Evolutionary conservation across 331 rosid species (phyloP).

Genomic region (Phaseolus coccineus): DNA sequence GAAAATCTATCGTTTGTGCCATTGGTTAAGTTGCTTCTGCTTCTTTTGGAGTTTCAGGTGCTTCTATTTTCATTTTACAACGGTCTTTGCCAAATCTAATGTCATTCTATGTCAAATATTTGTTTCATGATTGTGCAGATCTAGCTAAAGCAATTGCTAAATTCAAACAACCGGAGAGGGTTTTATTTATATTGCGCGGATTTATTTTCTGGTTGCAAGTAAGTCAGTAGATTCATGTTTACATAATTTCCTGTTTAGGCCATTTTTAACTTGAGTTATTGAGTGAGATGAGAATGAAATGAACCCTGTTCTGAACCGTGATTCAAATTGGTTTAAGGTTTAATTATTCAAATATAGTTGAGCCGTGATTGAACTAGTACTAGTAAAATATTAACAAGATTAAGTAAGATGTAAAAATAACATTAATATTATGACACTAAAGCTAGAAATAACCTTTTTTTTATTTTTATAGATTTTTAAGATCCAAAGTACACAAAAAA

Average conservation of each 20-base stretch:
- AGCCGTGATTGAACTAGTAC: background rate
- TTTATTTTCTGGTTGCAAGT: slow-evolving; percentile 81
- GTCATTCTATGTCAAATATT: slow-evolving; percentile 3
- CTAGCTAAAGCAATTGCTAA: slow-evolving; percentile 48
- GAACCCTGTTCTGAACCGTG: background rate
- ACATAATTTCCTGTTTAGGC: slow-evolving; percentile 25
- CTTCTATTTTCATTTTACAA: slow-evolving; percentile 21
- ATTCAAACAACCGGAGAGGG: slow-evolving; percentile 48
- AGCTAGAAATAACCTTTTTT: background rate
- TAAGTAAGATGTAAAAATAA: no score
- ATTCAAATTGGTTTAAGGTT: background rate
- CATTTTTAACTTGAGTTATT: slow-evolving; percentile 23
- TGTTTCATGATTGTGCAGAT: slow-evolving; percentile 57
- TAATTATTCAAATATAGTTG: background rate
- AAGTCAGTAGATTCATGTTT: slow-evolving; percentile 40
- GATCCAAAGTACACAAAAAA: no score
- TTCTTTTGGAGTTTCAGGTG: slow-evolving; percentile 17
- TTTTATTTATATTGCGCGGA: slow-evolving; percentile 76
- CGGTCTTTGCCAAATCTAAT: slow-evolving; percentile 27
- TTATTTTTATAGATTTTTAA: no score
- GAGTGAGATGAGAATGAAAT: slow-evolving; percentile 7
- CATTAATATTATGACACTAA: no score
- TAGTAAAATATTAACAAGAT: background rate
- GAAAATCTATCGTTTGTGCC: slow-evolving; percentile 24
- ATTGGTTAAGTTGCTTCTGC: slow-evolving; percentile 24